Conservation (phyloP, 306 rosid species). For the Cucurbita pepo region DNA sequence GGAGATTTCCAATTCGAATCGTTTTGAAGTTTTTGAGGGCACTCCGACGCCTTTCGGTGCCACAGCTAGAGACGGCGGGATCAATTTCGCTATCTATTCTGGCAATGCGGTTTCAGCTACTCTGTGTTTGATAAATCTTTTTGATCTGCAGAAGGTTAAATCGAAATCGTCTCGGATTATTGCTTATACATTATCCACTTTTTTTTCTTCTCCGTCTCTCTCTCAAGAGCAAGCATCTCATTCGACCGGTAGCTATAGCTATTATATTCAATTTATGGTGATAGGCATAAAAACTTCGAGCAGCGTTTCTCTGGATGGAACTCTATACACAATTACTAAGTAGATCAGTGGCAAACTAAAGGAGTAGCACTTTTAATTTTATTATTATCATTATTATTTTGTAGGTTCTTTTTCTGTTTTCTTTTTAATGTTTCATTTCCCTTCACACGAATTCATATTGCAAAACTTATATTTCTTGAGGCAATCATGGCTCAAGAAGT, state of each 20-base stretch:
- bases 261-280: neutral
- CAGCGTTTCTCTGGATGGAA: neutral
- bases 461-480: neutral
- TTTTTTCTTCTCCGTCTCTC: too few relatives aligned
- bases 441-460: neutral
- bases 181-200: neutral
- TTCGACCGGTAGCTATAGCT: neutral
- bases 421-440: neutral
- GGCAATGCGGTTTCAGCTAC: conserved; percentile 48
- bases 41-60: conserved; percentile 57
- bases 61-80: conserved; percentile 40
- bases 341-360: neutral
- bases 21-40: conserved; percentile 41
- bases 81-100: conserved; percentile 65
- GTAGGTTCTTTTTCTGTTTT: neutral
- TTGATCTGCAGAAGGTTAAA: conserved; percentile 45
- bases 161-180: neutral
- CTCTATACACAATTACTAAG: neutral
- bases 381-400: neutral
- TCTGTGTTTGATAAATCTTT: conserved; percentile 51
- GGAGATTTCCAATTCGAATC: conserved; percentile 12
- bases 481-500: neutral
- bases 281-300: neutral
- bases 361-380: neutral
- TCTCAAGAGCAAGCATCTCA: neutral